Evolutionary conservation across 2,329 filamentous ascomycete species (phyloP).

Genomic region (Sarocladium brachiariae): DNA sequence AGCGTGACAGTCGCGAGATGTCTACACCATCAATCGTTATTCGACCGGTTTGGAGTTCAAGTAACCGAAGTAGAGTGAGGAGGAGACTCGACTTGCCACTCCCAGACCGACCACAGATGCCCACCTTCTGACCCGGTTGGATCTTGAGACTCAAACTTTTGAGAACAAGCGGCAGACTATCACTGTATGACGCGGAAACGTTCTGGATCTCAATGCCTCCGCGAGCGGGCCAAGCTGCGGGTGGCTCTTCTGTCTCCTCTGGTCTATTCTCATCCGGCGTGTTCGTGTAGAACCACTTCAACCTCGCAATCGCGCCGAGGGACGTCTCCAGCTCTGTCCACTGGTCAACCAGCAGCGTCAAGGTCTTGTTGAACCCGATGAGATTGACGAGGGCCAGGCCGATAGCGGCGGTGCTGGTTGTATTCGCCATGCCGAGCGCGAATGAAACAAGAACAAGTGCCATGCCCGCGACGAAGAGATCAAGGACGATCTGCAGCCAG

Average conservation of each 20-base stretch:
- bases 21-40: slow-evolving; percentile 37
- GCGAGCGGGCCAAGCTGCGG: slow-evolving; percentile 19
- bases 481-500: slow-evolving; percentile 41
- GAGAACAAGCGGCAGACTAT: slow-evolving; percentile 14
- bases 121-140: slow-evolving; percentile 23
- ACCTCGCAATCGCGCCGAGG: slow-evolving; percentile 19
- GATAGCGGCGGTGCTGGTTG: slow-evolving; percentile 22
- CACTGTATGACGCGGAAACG: slow-evolving; percentile 21
- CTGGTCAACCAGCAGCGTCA: slow-evolving; percentile 19
- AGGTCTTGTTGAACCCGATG: slow-evolving; percentile 19
- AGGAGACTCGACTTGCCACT: slow-evolving; percentile 39
- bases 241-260: slow-evolving; percentile 13
- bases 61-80: slow-evolving; percentile 31
- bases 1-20: slow-evolving; percentile 31
- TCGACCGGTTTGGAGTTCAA: slow-evolving; percentile 27
- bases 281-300: slow-evolving; percentile 19
- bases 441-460: slow-evolving; percentile 41
- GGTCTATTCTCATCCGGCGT: slow-evolving; percentile 15
- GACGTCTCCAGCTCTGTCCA: slow-evolving; percentile 28
- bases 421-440: slow-evolving; percentile 24
- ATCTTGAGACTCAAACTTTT: slow-evolving; percentile 21
- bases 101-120: slow-evolving; percentile 26
- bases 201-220: slow-evolving; percentile 20
- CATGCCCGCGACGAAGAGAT: slow-evolving; percentile 39
- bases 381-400: slow-evolving; percentile 24